phyloP scores from a whole-genome alignment of 2,329 filamentous ascomycete species.

The Claviceps sorghi region DNA sequence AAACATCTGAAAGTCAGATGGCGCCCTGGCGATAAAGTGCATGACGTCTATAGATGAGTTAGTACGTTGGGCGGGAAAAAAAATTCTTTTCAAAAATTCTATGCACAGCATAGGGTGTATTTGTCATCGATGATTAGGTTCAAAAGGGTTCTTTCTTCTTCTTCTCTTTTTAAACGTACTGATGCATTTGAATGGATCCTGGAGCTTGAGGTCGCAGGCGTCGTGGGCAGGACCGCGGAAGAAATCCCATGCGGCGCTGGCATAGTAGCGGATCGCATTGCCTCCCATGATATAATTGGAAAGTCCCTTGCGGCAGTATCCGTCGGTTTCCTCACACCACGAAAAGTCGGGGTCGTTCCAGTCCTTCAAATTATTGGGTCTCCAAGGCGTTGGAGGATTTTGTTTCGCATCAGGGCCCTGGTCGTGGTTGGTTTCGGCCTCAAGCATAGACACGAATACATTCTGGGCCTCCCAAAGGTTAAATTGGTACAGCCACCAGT shows the following conservation, averaged over 20 bases:
- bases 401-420: slow-evolving; percentile 19
- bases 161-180: background rate
- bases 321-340: slow-evolving; percentile 22
- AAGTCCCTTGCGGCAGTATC: slow-evolving; percentile 26
- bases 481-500: slow-evolving; percentile 44
- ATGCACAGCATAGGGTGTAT: no score
- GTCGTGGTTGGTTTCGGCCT: slow-evolving; percentile 36
- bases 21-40: slow-evolving; percentile 1
- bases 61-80: background rate
- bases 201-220: slow-evolving; percentile 12
- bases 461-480: slow-evolving; percentile 34
- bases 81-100: no score
- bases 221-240: slow-evolving; percentile 25
- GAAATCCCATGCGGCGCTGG: slow-evolving; percentile 28
- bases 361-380: slow-evolving; percentile 16
- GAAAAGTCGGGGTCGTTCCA: slow-evolving; percentile 29
- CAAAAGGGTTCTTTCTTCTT: no score
- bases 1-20: slow-evolving; percentile 1
- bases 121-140: no score
- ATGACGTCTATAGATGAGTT: background rate
- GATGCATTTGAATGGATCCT: background rate
- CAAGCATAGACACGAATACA: slow-evolving; percentile 35
- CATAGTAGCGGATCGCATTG: slow-evolving; percentile 25
- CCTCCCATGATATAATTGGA: slow-evolving; percentile 28
- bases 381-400: slow-evolving; percentile 24